These are phyloP conservation scores for Adiantum capillusveneris DNA, from an alignment of 75 land plant genomes.

Conservation along the genomic window DNA sequence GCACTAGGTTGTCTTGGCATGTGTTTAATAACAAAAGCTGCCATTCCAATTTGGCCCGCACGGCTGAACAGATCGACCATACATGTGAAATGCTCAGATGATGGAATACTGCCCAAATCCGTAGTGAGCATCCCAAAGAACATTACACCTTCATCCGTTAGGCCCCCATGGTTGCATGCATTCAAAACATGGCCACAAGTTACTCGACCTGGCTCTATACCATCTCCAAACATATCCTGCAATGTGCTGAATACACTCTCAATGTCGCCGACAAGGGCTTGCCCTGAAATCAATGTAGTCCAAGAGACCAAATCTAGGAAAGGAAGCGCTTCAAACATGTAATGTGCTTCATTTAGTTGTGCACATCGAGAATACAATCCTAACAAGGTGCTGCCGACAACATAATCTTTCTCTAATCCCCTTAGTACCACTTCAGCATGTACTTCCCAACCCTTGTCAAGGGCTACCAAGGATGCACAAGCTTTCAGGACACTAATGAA, in stretches of 20 bases:
- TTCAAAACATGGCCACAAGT: background rate
- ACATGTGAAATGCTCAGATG: slow-evolving; percentile 14
- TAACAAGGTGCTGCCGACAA: slow-evolving; percentile 5
- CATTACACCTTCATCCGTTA: slow-evolving; percentile 8
- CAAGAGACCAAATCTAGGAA: slow-evolving; percentile 7
- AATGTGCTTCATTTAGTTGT: slow-evolving; percentile 4
- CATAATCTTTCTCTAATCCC: background rate
- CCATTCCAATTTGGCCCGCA: slow-evolving; percentile 4
- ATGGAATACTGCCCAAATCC: background rate
- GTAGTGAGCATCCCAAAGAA: background rate
- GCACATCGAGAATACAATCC: slow-evolving; percentile 12
- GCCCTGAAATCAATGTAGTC: slow-evolving; percentile 19
- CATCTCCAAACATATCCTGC: slow-evolving; percentile 6
- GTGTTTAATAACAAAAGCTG: slow-evolving; percentile 2
- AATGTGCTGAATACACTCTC: slow-evolving; percentile 4
- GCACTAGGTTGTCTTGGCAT: slow-evolving; percentile 10
- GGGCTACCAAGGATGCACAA: background rate
- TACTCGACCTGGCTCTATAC: background rate
- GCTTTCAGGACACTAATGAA: slow-evolving; percentile 8
- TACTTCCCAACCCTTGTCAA: slow-evolving; percentile 7
- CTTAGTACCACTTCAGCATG: slow-evolving; percentile 6
- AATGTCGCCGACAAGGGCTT: slow-evolving; percentile 9
- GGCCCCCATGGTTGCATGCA: slow-evolving; percentile 13
- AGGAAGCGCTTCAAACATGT: slow-evolving; percentile 10
- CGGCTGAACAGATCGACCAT: slow-evolving; percentile 22